Evolutionary conservation across 2,329 filamentous ascomycete genomes (phyloP).

Genomic region (Exophiala sp.): DNA sequence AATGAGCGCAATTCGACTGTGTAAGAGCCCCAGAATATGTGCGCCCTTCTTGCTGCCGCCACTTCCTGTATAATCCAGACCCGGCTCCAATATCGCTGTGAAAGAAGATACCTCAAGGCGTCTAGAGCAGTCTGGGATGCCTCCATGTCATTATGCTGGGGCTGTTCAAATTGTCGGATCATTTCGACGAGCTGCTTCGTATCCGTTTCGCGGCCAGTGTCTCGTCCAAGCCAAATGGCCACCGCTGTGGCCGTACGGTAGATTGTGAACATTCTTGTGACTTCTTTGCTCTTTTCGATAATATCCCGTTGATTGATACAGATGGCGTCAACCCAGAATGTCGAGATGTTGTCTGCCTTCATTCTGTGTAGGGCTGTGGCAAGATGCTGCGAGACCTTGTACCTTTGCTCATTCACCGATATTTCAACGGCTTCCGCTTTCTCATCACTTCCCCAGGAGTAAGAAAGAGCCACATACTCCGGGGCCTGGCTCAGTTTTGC

Average conservation of each 20-base stretch:
- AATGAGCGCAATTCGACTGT: constrained; percentile 13
- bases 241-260: constrained; percentile 23
- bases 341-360: constrained; percentile 2
- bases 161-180: constrained; percentile 2
- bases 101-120: constrained; percentile 20
- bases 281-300: constrained; percentile 15
- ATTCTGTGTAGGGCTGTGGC: constrained; percentile 12
- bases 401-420: constrained; percentile 9
- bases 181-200: constrained; percentile 8
- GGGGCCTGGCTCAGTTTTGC: constrained; percentile 15
- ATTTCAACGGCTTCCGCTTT: background rate
- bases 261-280: constrained; percentile 20
- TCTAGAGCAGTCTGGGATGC: background rate
- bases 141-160: background rate
- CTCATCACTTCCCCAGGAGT: constrained; percentile 17
- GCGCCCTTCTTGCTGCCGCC: constrained; percentile 12
- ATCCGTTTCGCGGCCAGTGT: constrained; percentile 13
- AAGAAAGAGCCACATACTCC: constrained; percentile 20
- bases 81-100: constrained; percentile 25
- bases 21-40: constrained; percentile 15
- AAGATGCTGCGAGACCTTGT: constrained; percentile 11
- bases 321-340: constrained; percentile 21
- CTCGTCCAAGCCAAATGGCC: constrained; percentile 26
- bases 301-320: constrained; percentile 19
- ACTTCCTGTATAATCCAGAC: constrained; percentile 30